A percentile compares a stretch with the other conserved stretches of the same genome.
Evolutionary conservation across 345 rosid genomes (phyloP).

Genomic region (Euphorbia pulcherrima): DNA sequence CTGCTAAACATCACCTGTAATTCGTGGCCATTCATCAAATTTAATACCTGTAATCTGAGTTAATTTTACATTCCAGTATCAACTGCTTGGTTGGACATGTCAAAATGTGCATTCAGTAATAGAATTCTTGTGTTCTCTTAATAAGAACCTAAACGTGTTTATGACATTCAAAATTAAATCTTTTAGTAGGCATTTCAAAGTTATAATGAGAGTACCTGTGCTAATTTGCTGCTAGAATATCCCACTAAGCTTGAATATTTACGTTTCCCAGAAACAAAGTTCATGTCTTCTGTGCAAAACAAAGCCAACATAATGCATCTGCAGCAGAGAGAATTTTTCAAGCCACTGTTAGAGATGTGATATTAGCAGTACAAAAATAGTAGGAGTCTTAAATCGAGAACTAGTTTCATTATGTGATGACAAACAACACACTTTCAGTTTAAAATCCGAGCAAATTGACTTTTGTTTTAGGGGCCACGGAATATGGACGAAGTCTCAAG

Average conservation of each 20-base stretch:
- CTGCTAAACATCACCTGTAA: conserved; percentile 95
- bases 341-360: conserved; percentile 4
- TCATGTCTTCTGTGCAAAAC: conserved; percentile 90
- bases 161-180: neutral
- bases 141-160: neutral
- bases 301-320: conserved; percentile 93
- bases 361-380: conserved; percentile 12
- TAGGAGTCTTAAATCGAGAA: conserved; percentile 1
- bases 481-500: neutral
- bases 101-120: neutral
- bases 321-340: conserved; percentile 22
- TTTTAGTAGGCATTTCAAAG: neutral
- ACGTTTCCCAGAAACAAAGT: conserved; percentile 65
- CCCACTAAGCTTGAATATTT: conserved; percentile 73
- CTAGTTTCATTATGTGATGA: neutral
- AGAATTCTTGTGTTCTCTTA: neutral
- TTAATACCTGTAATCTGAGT: neutral
- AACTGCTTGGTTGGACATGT: neutral
- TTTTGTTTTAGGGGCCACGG: neutral
- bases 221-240: conserved; percentile 74
- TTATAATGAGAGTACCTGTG: conserved; percentile 51
- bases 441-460: neutral
- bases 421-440: neutral
- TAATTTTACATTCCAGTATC: conserved; percentile 3
- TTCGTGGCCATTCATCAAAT: conserved; percentile 7